Evolutionary conservation across 2,329 filamentous ascomycete genomes (phyloP), one percentile per base, ranked within the genome.

Genomic region (Lecanicillium sp.): DNA sequence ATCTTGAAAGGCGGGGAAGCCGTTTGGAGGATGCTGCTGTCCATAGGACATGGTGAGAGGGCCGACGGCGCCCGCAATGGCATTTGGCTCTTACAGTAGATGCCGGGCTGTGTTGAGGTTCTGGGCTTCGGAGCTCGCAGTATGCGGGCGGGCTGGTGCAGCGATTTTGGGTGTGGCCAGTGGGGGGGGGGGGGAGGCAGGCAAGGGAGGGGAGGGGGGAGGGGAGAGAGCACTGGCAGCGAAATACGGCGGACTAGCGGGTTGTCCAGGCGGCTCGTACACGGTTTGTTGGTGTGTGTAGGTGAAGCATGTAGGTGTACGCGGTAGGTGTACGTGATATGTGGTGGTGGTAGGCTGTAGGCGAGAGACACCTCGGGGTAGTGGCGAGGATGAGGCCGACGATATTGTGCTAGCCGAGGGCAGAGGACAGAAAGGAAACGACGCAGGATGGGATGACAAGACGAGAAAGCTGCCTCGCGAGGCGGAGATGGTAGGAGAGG

Each of bases 11-110:
- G 26, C 39, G 6, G 30, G 8, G 12, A 38, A 43, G 39, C 40
- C 40, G 32, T 39, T 36, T 11, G 21, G 46, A 3, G 46, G 46
- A 30, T 39, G 46, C 19, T 29, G 39, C 39, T 36, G 39, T 32
- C 46, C 46, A 9, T 49, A 40, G 39, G 46, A 44, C 46, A 49
- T 49, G 38, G 24, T 49, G 38, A 17, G 37, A 32, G 35, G 33
- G 38, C 33, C 21, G 17, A 40, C 23, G 24, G 26, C 46, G 24
- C 46, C 26, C 32, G 46, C 33, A 39, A 32, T 49, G 32, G 15
- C 15, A 21, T 38, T 35, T n/a, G 32, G 12, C 17, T 11, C 12
- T 11, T n/a, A 5, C 6, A 15, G 32, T 11, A 35, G 32, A 15
- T 30, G 32, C n/a, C 14, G 5, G n/a, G 32, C 32, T n/a, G n/a